phyloP scores from a whole-genome alignment of 495 filamentous ascomycete species.

The Penicillium crystallinum region DNA sequence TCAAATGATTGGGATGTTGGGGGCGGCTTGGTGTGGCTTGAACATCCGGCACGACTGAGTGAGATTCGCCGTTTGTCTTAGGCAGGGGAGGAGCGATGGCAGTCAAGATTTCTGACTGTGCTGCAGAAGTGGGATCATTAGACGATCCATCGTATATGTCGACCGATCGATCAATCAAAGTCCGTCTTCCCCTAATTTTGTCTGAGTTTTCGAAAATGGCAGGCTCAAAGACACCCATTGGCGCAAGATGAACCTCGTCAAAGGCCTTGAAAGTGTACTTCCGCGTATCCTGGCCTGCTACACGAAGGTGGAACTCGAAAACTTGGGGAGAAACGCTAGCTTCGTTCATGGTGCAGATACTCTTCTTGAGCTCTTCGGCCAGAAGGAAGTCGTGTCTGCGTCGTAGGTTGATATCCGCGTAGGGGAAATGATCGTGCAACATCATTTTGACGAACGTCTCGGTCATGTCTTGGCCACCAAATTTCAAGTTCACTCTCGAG shows the following conservation, averaged over 20 bases:
- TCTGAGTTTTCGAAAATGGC: constrained; percentile 72
- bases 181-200: constrained; percentile 74
- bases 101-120: constrained; percentile 72
- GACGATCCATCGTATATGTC: constrained; percentile 89
- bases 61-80: constrained; percentile 31
- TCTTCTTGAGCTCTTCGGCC: constrained; percentile 91
- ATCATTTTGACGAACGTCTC: constrained; percentile 96
- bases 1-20: constrained; percentile 37
- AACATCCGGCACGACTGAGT: constrained; percentile 22
- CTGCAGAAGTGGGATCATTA: constrained; percentile 82
- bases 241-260: constrained; percentile 85
- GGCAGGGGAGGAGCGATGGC: constrained; percentile 57
- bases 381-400: constrained; percentile 88
- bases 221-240: constrained; percentile 86
- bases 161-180: constrained; percentile 74
- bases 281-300: constrained; percentile 77
- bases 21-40: constrained; percentile 40
- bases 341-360: constrained; percentile 81
- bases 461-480: constrained; percentile 86
- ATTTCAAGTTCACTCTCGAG: constrained; percentile 89
- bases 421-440: constrained; percentile 91
- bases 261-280: constrained; percentile 95
- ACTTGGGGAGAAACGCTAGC: constrained; percentile 74
- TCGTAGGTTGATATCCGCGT: constrained; percentile 85
- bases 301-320: constrained; percentile 82